These are phyloP conservation scores for Scolecobasidium constrictum DNA, from an alignment of 2,329 filamentous ascomycete species.

Conservation along the genomic window DNA sequence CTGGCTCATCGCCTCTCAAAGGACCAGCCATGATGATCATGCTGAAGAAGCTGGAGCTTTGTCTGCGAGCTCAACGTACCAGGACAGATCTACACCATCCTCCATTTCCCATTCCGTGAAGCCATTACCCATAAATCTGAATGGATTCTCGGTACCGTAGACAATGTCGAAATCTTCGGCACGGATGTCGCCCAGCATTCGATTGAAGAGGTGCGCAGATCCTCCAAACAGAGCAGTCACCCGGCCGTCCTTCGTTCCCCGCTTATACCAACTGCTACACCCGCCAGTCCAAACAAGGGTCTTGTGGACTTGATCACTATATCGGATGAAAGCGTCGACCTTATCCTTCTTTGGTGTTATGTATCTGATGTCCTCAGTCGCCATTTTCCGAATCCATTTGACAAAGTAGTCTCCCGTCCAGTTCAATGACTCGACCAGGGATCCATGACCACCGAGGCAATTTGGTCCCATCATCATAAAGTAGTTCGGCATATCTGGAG, in stretches of 20 bases:
- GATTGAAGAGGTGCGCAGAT: conserved; percentile 13
- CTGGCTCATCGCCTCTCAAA: too few relatives aligned
- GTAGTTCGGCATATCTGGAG: conserved; percentile 33
- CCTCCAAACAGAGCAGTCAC: conserved; percentile 1
- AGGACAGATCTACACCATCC: too few relatives aligned
- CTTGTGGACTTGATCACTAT: conserved; percentile 7
- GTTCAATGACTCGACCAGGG: conserved; percentile 1
- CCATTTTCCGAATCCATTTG: conserved; percentile 8
- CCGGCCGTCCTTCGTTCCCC: background rate
- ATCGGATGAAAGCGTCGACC: conserved; percentile 3
- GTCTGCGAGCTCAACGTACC: too few relatives aligned
- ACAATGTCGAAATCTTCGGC: conserved; percentile 38
- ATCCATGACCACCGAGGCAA: conserved; percentile 23
- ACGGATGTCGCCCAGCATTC: conserved; percentile 23
- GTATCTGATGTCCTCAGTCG: conserved; percentile 5
- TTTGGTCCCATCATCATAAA: conserved; percentile 28
- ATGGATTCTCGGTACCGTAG: conserved; percentile 35
- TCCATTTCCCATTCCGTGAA: conserved; percentile 30
- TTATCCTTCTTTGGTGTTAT: conserved; percentile 1
- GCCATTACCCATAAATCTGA: conserved; percentile 39
- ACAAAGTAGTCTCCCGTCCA: conserved; percentile 2
- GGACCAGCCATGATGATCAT: too few relatives aligned
- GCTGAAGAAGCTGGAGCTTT: too few relatives aligned
- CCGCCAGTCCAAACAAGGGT: background rate
- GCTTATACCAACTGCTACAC: conserved; percentile 1